phyloP scores from a whole-genome alignment of 208 protist species.

The Leishmania braziliensis region DNA sequence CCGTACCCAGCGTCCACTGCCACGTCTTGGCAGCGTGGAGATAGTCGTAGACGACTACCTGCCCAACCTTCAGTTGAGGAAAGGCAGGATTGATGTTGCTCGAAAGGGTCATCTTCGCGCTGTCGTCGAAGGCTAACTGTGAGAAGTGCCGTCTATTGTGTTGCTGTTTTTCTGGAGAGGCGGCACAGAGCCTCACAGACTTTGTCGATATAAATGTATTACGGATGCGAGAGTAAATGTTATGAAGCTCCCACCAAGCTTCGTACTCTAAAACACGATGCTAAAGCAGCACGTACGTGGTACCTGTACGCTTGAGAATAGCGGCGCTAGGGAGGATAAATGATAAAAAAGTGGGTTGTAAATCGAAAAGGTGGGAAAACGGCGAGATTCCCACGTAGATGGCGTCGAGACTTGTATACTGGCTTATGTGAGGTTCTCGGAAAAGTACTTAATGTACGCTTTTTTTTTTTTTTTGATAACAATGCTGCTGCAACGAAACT shows the following conservation, averaged over 20 bases:
- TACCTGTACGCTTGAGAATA: background rate
- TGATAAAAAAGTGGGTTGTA: slow-evolving; percentile 12
- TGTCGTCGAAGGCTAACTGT: background rate
- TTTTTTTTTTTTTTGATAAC: background rate
- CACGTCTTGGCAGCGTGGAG: slow-evolving; percentile 48
- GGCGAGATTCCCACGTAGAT: background rate
- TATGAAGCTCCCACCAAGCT: background rate
- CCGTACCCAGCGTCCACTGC: slow-evolving; percentile 70
- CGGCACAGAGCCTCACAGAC: no score
- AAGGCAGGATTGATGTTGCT: slow-evolving; percentile 24
- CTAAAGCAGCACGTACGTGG: background rate
- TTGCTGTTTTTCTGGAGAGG: background rate
- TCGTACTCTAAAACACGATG: background rate
- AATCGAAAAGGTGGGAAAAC: background rate
- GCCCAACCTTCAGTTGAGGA: slow-evolving; percentile 35
- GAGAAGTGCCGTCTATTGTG: background rate
- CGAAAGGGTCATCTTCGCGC: slow-evolving; percentile 27
- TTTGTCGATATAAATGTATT: background rate
- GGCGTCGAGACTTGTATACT: background rate
- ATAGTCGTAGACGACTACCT: slow-evolving; percentile 74
- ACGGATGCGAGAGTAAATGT: background rate
- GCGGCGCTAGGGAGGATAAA: background rate
- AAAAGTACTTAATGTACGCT: background rate
- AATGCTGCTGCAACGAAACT: background rate
- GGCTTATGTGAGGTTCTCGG: background rate